phyloP scores from a whole-genome alignment of 179 eudicot genomes.

The Gypsophila paniculata region DNA sequence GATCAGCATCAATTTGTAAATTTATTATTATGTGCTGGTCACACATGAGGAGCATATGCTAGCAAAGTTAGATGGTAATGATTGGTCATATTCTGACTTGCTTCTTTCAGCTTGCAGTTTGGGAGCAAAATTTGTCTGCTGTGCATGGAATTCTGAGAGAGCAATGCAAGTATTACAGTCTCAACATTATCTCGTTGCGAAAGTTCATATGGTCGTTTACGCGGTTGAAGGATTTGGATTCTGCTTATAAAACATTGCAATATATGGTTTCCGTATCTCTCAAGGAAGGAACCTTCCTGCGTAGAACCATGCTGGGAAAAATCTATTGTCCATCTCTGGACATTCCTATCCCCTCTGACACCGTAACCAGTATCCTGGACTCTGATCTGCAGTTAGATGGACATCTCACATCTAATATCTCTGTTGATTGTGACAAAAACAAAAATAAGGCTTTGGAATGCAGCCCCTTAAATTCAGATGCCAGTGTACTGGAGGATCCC shows the following conservation, averaged over 20 bases:
- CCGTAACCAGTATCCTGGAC: slow-evolving; percentile 24
- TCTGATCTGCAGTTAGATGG: slow-evolving; percentile 24
- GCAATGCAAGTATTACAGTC: slow-evolving; percentile 43
- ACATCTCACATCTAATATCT: slow-evolving; percentile 23
- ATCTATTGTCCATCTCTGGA: slow-evolving; percentile 44
- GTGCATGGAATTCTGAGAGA: slow-evolving; percentile 78
- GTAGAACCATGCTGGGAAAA: slow-evolving; percentile 38
- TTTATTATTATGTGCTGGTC: background rate
- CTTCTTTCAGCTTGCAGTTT: slow-evolving; percentile 87
- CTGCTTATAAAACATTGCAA: slow-evolving; percentile 64
- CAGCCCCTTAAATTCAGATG: slow-evolving; percentile 21
- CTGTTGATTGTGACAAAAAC: slow-evolving; percentile 29
- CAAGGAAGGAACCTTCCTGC: slow-evolving; percentile 33
- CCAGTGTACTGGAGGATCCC: slow-evolving; percentile 24
- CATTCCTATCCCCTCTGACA: slow-evolving; percentile 59
- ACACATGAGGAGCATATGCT: background rate
- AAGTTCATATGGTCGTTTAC: slow-evolving; percentile 69
- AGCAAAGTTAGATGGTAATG: background rate
- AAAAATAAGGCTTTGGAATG: slow-evolving; percentile 16
- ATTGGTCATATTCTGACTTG: slow-evolving; percentile 24
- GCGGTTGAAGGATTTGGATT: slow-evolving; percentile 52
- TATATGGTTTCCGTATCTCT: slow-evolving; percentile 54
- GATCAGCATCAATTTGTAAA: too few relatives aligned
- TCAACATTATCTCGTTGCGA: slow-evolving; percentile 51
- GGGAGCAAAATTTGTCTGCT: slow-evolving; percentile 61